Conservation (phyloP, 2,329 filamentous ascomycete genomes). For the Ophidiomyces ophidiicola region DNA sequence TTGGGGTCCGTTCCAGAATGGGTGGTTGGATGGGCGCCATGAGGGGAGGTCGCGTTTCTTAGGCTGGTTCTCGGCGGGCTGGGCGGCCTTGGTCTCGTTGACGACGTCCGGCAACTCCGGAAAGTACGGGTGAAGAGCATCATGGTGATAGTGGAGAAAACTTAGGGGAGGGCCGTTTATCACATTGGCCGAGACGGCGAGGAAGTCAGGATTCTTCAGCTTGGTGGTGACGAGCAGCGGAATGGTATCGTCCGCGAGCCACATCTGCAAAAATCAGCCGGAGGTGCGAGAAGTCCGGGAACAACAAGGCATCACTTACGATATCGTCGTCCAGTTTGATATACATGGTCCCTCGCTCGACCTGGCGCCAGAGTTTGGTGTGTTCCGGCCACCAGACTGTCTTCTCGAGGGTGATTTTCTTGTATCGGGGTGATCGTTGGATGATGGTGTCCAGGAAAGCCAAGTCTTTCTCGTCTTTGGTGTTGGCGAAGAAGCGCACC, state of each 20-base stretch:
- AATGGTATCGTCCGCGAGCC: conserved; percentile 9
- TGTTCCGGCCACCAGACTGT: conserved; percentile 10
- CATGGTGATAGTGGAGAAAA: conserved; percentile 10
- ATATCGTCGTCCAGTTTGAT: conserved; percentile 9
- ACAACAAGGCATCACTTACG: neutral
- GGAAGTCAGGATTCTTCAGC: conserved; percentile 3
- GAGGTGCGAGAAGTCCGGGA: neutral
- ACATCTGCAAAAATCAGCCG: conserved; percentile 3
- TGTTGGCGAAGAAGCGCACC: conserved; percentile 8
- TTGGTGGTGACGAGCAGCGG: conserved; percentile 7
- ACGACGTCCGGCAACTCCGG: conserved; percentile 1
- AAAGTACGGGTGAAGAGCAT: conserved; percentile 9
- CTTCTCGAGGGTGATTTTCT: conserved; percentile 10
- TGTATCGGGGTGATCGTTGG: conserved; percentile 8
- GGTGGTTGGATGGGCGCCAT: conserved; percentile 12
- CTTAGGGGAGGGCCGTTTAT: conserved; percentile 9
- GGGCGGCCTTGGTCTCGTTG: neutral
- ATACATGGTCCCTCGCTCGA: conserved; percentile 10
- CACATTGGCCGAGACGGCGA: conserved; percentile 9
- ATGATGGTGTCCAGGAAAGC: conserved; percentile 4
- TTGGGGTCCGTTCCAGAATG: conserved; percentile 10
- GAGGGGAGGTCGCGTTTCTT: conserved; percentile 1
- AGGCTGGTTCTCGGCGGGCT: neutral
- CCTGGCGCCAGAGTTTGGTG: conserved; percentile 11
- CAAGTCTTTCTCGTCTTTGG: conserved; percentile 2